Conservation (phyloP, 2,329 filamentous ascomycete species). For the Neonectria magnoliae region DNA sequence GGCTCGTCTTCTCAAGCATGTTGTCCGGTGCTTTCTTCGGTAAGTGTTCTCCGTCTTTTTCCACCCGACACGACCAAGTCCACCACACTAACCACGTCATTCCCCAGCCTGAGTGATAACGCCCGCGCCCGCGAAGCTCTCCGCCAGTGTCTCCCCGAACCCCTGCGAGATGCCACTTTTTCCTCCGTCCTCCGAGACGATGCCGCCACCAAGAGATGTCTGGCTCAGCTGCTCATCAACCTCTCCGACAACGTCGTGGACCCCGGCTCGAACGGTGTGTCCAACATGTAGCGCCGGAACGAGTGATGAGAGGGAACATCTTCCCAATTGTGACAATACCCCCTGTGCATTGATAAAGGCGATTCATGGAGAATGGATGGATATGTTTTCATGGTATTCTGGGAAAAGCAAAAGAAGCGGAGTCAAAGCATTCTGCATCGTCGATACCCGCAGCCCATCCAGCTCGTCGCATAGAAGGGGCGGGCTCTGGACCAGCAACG, state of each 20-base stretch:
- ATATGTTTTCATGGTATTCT: slow-evolving; percentile 43
- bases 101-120: slow-evolving; percentile 86
- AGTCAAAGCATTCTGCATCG: slow-evolving; percentile 46
- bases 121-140: slow-evolving; percentile 94
- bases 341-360: slow-evolving; percentile 43
- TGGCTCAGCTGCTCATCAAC: slow-evolving; percentile 97
- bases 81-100: slow-evolving; percentile 22
- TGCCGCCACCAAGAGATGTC: slow-evolving; percentile 95
- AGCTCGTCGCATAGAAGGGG: slow-evolving; percentile 33
- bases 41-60: slow-evolving; percentile 54
- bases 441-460: slow-evolving; percentile 45
- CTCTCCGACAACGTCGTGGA: slow-evolving; percentile 86
- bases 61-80: not conserved
- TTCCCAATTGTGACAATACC: slow-evolving; percentile 42
- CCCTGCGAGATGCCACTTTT: slow-evolving; percentile 98
- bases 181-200: slow-evolving; percentile 96
- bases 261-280: slow-evolving; percentile 47
- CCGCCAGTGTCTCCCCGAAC: slow-evolving; percentile 94
- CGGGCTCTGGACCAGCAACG: slow-evolving; percentile 22
- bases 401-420: slow-evolving; percentile 44
- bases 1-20: slow-evolving; percentile 93
- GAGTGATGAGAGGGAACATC: slow-evolving; percentile 26
- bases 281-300: slow-evolving; percentile 45
- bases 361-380: slow-evolving; percentile 40
- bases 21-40: slow-evolving; percentile 96